These are phyloP conservation scores for Volutella citrinella DNA, from an alignment of 2,329 filamentous ascomycete species.

Conservation along the genomic window DNA sequence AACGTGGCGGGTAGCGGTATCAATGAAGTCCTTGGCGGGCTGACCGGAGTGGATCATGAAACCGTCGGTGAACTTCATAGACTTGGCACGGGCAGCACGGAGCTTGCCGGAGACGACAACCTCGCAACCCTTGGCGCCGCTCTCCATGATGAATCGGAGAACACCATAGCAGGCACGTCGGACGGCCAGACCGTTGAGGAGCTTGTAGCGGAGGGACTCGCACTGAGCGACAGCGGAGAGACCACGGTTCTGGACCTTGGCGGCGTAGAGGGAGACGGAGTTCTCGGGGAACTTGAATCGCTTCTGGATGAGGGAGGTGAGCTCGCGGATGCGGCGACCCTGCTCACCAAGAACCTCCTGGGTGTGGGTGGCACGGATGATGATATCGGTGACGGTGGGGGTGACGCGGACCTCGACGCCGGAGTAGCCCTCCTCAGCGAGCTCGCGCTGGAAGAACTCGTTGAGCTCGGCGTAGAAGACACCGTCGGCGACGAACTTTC, in stretches of 20 bases:
- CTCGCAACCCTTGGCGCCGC: slow-evolving; percentile 98
- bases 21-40: slow-evolving; percentile 99
- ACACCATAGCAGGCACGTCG: slow-evolving; percentile 99
- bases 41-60: slow-evolving; percentile 99
- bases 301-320: slow-evolving; percentile 99
- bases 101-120: slow-evolving; percentile 99
- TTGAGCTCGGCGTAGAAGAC: slow-evolving; percentile 99
- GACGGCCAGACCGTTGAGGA: slow-evolving; percentile 98
- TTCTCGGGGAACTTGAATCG: slow-evolving; percentile 99
- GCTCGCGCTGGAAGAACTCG: slow-evolving; percentile 99
- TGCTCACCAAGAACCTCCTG: slow-evolving; percentile 99
- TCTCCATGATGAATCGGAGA: slow-evolving; percentile 99
- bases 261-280: slow-evolving; percentile 98
- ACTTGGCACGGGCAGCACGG: slow-evolving; percentile 97
- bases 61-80: slow-evolving; percentile 99
- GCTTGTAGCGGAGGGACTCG: slow-evolving; percentile 99
- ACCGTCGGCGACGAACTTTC: slow-evolving; percentile 96
- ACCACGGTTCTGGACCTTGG: slow-evolving; percentile 99
- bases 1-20: slow-evolving; percentile 97
- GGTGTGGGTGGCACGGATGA: slow-evolving; percentile 99
- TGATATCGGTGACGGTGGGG: slow-evolving; percentile 99
- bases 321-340: slow-evolving; percentile 99
- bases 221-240: slow-evolving; percentile 99
- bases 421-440: slow-evolving; percentile 99
- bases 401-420: slow-evolving; percentile 99